Evolutionary conservation across 768 basidiomycete genomes (phyloP).

Genomic region (Flagelloscypha sp.): DNA sequence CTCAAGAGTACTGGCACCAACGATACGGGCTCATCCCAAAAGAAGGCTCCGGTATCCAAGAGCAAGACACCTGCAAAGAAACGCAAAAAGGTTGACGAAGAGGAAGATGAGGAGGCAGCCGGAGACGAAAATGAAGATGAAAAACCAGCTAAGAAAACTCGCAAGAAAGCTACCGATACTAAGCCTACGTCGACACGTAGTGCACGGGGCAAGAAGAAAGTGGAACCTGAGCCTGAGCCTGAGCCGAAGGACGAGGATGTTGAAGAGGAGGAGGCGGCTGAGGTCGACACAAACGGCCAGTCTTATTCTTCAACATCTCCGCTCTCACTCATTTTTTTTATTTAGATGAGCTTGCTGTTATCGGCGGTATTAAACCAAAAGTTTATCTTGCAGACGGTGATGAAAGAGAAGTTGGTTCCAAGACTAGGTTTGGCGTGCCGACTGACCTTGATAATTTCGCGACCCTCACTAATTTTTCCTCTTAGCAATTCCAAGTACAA

Average conservation of each 20-base stretch:
- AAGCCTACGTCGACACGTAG: conserved; percentile 14
- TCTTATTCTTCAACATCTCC: conserved; percentile 6
- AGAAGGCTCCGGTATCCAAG: conserved; percentile 8
- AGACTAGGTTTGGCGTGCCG: conserved; percentile 10
- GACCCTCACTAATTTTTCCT: not conserved
- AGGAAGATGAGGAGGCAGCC: conserved; percentile 8
- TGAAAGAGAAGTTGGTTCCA: conserved; percentile 14
- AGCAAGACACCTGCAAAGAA: conserved; percentile 7
- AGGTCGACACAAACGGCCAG: conserved; percentile 6
- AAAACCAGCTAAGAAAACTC: conserved; percentile 13
- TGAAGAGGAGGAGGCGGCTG: conserved; percentile 8
- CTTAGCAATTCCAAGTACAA: conserved; percentile 21
- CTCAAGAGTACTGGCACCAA: conserved; percentile 13
- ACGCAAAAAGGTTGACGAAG: conserved; percentile 6
- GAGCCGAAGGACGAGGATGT: conserved; percentile 6
- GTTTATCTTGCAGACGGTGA: conserved; percentile 17
- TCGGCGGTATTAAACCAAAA: conserved; percentile 14
- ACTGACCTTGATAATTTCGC: not conserved
- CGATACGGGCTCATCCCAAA: conserved; percentile 6
- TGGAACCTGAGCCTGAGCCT: conserved; percentile 14
- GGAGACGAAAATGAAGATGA: conserved; percentile 7
- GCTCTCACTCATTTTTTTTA: conserved; percentile 11
- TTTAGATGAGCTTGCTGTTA: conserved; percentile 10
- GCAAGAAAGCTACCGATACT: conserved; percentile 8
- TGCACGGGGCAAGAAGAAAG: conserved; percentile 18